Evolutionary conservation across 768 basidiomycete genomes (phyloP).

Genomic region (Chalciporus piperatus): DNA sequence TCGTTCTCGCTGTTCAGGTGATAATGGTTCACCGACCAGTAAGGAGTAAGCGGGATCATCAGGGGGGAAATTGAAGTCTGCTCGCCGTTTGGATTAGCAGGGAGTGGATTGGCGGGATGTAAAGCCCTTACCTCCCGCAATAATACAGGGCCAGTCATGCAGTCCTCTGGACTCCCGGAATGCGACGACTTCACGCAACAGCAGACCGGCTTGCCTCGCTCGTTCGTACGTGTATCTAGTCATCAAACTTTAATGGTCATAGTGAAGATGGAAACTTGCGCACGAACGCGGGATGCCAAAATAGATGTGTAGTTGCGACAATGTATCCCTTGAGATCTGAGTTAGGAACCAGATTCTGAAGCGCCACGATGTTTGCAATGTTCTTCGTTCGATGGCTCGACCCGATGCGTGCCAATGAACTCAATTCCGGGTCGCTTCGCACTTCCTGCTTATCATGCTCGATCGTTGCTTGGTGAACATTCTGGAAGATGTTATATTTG

Average conservation of each 20-base stretch:
- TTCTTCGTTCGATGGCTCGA: slow-evolving; percentile 74
- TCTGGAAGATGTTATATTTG: slow-evolving; percentile 48
- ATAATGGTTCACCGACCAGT: slow-evolving; percentile 59
- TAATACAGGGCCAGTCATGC: slow-evolving; percentile 70
- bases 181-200: slow-evolving; percentile 58
- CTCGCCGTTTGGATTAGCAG: not conserved
- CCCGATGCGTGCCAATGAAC: slow-evolving; percentile 41
- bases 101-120: not conserved
- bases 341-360: slow-evolving; percentile 43
- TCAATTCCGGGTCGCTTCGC: slow-evolving; percentile 36
- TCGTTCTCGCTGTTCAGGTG: slow-evolving; percentile 47
- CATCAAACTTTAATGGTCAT: not conserved
- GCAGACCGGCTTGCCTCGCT: slow-evolving; percentile 72
- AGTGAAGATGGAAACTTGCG: not conserved
- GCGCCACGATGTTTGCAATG: slow-evolving; percentile 70
- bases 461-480: slow-evolving; percentile 47
- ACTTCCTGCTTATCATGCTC: slow-evolving; percentile 67
- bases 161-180: slow-evolving; percentile 49
- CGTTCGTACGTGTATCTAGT: slow-evolving; percentile 71
- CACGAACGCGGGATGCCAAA: slow-evolving; percentile 88
- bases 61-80: slow-evolving; percentile 91
- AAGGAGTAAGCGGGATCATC: slow-evolving; percentile 81
- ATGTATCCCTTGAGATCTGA: slow-evolving; percentile 51
- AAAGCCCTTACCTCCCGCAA: slow-evolving; percentile 70
- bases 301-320: slow-evolving; percentile 87